A percentile compares a stretch with the other conserved stretches of the same genome.
Conservation (phyloP, 768 basidiomycete species). For the Mycena galericulata region DNA sequence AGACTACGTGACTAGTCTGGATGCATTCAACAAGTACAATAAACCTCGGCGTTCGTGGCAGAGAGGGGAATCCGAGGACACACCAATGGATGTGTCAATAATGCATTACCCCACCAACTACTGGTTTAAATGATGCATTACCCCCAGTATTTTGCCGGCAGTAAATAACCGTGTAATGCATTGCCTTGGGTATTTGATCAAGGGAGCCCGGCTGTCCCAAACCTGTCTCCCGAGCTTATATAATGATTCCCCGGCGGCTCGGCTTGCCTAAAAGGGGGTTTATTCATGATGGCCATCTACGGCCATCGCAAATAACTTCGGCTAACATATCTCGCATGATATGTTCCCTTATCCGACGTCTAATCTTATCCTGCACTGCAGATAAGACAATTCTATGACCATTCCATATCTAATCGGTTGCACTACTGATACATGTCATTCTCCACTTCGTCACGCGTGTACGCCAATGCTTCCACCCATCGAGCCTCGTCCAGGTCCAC, state of each 20-base stretch:
- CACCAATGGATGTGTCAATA: no score
- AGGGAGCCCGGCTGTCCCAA: background rate
- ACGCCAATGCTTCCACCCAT: background rate
- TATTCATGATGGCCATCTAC: background rate
- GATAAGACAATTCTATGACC: background rate
- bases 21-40: no score
- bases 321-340: background rate
- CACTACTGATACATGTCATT: background rate
- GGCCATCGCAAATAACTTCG: background rate
- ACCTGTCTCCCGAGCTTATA: background rate
- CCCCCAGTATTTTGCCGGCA: background rate
- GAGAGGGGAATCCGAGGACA: no score
- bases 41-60: no score
- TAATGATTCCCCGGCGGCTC: background rate
- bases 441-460: background rate
- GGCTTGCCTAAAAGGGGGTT: background rate
- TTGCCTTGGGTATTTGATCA: background rate
- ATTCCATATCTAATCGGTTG: background rate
- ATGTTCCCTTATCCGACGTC: no score
- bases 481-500: background rate
- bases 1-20: no score
- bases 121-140: background rate
- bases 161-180: background rate
- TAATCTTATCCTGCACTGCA: background rate
- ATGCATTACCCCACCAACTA: no score